phyloP scores from a whole-genome alignment of 2,329 filamentous ascomycete genomes.

The Colletotrichum brevisporum region DNA sequence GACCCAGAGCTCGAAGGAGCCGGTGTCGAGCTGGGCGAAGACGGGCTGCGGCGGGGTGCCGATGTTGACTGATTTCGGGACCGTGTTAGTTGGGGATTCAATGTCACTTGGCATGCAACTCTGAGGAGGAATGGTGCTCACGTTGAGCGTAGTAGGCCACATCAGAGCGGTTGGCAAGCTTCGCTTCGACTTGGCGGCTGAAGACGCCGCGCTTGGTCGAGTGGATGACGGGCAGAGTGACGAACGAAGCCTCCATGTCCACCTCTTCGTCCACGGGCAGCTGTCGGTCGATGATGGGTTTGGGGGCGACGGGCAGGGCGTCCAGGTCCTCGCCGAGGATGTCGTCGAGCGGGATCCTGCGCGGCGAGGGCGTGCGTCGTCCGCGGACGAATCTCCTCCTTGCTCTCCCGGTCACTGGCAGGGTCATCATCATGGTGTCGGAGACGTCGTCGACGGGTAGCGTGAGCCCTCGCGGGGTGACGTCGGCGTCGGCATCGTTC shows the following conservation, averaged over 20 bases:
- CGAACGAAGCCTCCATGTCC: slow-evolving; percentile 38
- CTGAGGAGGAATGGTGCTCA: slow-evolving; percentile 44
- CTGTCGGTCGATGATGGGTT: slow-evolving; percentile 14
- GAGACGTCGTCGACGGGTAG: slow-evolving; percentile 30
- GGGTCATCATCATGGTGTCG: slow-evolving; percentile 28
- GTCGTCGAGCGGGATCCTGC: slow-evolving; percentile 29
- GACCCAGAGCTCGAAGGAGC: slow-evolving; percentile 73
- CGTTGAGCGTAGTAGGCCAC: slow-evolving; percentile 67
- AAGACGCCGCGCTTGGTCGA: slow-evolving; percentile 50
- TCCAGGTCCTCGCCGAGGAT: slow-evolving; percentile 5
- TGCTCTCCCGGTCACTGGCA: slow-evolving; percentile 25
- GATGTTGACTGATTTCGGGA: slow-evolving; percentile 55
- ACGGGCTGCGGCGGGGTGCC: slow-evolving; percentile 68
- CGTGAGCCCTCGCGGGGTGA: slow-evolving; percentile 27
- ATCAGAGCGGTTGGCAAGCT: slow-evolving; percentile 65
- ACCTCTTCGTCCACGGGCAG: slow-evolving; percentile 34
- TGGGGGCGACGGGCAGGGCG: slow-evolving; percentile 19
- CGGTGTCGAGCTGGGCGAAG: slow-evolving; percentile 70
- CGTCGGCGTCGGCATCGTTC: background rate
- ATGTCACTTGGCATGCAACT: no score
- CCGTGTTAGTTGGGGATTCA: no score
- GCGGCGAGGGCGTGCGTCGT: slow-evolving; percentile 3
- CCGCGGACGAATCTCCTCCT: slow-evolving; percentile 24
- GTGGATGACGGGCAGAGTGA: slow-evolving; percentile 50
- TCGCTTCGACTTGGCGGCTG: slow-evolving; percentile 59